A percentile compares a stretch with the other conserved stretches of the same genome.
Evolutionary conservation across 2,329 filamentous ascomycete species (phyloP).

Genomic region (Zelopaecilomyces penicillatus): DNA sequence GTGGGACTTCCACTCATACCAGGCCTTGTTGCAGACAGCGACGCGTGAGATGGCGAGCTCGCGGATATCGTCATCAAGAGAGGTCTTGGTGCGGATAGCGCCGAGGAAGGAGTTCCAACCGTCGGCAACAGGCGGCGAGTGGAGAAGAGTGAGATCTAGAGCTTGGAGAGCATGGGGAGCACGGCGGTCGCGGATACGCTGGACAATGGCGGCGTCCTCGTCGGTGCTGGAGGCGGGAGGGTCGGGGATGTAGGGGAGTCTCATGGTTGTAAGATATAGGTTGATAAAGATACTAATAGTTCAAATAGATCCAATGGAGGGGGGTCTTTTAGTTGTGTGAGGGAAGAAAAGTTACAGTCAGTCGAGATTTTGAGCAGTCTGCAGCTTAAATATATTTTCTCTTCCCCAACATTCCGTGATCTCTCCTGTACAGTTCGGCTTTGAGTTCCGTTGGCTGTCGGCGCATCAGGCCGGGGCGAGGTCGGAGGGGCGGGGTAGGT

Average conservation of each 20-base stretch:
- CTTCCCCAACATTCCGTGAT: too few relatives aligned
- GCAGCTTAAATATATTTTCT: too few relatives aligned
- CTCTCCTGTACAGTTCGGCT: too few relatives aligned
- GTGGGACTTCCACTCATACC: slow-evolving; percentile 81
- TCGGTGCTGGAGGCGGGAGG: slow-evolving; percentile 36
- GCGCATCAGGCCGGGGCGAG: too few relatives aligned
- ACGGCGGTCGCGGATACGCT: slow-evolving; percentile 57
- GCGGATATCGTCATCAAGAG: slow-evolving; percentile 47
- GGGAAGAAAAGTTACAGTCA: too few relatives aligned
- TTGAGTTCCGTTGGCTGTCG: too few relatives aligned
- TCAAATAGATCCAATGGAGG: too few relatives aligned
- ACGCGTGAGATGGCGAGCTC: slow-evolving; percentile 77
- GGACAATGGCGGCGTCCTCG: slow-evolving; percentile 49
- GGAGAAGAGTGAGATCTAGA: slow-evolving; percentile 68
- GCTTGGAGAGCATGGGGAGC: slow-evolving; percentile 61
- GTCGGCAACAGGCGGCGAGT: slow-evolving; percentile 65
- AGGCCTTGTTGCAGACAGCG: slow-evolving; percentile 69
- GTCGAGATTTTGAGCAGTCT: too few relatives aligned
- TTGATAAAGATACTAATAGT: neutral
- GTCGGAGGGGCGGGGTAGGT: too few relatives aligned
- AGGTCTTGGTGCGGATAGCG: slow-evolving; percentile 48
- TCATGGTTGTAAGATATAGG: slow-evolving; percentile 39
- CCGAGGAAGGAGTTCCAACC: slow-evolving; percentile 67
- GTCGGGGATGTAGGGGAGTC: slow-evolving; percentile 55
- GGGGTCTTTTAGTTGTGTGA: too few relatives aligned